Conservation (phyloP, 176 grass and related monocot species). For the Ensete glaucum region DNA sequence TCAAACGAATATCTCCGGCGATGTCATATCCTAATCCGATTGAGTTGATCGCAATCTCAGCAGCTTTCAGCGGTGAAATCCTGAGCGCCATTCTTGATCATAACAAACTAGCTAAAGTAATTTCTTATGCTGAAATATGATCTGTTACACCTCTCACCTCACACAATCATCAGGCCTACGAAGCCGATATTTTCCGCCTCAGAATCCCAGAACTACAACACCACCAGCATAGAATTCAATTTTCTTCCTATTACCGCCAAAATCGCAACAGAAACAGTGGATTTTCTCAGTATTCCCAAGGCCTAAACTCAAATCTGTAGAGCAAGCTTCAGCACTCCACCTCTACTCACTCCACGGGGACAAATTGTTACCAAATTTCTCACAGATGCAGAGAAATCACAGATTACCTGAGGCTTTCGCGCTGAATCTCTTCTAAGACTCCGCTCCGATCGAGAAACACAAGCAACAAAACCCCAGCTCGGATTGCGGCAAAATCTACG, state of each 20-base stretch:
- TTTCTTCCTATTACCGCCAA: background rate
- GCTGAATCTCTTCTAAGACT: background rate
- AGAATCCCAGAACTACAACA: background rate
- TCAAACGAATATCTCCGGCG: conserved; percentile 62
- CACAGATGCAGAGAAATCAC: background rate
- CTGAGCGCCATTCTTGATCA: conserved; percentile 57
- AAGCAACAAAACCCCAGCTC: background rate
- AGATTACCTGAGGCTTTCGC: background rate
- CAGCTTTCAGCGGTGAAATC: conserved; percentile 19
- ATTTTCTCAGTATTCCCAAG: background rate
- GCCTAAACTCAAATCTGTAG: background rate
- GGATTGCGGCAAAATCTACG: background rate
- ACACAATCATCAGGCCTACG: background rate
- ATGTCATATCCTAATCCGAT: conserved; percentile 86
- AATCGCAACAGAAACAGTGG: background rate
- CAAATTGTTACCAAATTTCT: background rate
- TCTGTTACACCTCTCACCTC: background rate
- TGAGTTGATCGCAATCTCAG: conserved; percentile 50
- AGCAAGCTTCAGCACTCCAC: background rate
- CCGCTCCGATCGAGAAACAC: background rate
- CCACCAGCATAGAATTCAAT: background rate
- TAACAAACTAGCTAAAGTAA: conserved; percentile 9
- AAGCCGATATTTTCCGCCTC: background rate
- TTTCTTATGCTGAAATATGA: background rate
- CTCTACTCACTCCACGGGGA: background rate